Evolutionary conservation across 2,329 filamentous ascomycete species (phyloP).

Genomic region (Aspergillus sp.): DNA sequence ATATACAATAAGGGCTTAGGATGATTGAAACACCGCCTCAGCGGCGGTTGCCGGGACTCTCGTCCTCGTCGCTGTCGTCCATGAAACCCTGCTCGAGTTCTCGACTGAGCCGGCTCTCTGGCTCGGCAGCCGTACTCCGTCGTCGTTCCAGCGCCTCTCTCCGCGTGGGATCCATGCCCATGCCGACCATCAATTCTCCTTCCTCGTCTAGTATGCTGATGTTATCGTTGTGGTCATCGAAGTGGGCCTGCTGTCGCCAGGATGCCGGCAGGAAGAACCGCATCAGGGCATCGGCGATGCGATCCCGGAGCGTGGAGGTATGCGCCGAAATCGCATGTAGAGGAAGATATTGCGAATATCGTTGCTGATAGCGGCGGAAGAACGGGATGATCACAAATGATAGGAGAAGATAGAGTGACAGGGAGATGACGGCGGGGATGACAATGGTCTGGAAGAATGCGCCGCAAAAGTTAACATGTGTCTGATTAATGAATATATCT

Average conservation of each 20-base stretch:
- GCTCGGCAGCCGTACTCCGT: slow-evolving; percentile 44
- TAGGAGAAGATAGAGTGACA: slow-evolving; percentile 65
- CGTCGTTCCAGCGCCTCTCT: slow-evolving; percentile 44
- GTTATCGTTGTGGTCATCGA: slow-evolving; percentile 50
- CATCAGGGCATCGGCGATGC: slow-evolving; percentile 42
- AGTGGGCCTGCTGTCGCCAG: slow-evolving; percentile 46
- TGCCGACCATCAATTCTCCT: slow-evolving; percentile 51
- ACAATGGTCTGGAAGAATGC: slow-evolving; percentile 60
- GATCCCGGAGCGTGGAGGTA: slow-evolving; percentile 57
- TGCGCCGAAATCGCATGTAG: slow-evolving; percentile 54
- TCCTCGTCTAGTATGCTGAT: slow-evolving; percentile 68
- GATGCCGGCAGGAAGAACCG: slow-evolving; percentile 45
- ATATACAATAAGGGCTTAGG: slow-evolving; percentile 1
- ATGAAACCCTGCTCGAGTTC: slow-evolving; percentile 76
- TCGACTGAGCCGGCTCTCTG: slow-evolving; percentile 64
- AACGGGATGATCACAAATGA: slow-evolving; percentile 66
- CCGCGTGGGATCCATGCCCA: slow-evolving; percentile 53
- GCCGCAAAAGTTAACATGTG: not conserved
- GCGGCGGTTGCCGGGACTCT: slow-evolving; percentile 21
- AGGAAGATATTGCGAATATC: slow-evolving; percentile 73
- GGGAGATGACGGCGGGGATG: slow-evolving; percentile 68
- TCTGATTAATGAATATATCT: too few species aligned
- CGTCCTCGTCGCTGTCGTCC: slow-evolving; percentile 69
- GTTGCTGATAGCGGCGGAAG: slow-evolving; percentile 67
- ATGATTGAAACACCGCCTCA: slow-evolving; percentile 11